Evolutionary conservation across 768 basidiomycete genomes (phyloP).

Genomic region (Mycena kentingensis): DNA sequence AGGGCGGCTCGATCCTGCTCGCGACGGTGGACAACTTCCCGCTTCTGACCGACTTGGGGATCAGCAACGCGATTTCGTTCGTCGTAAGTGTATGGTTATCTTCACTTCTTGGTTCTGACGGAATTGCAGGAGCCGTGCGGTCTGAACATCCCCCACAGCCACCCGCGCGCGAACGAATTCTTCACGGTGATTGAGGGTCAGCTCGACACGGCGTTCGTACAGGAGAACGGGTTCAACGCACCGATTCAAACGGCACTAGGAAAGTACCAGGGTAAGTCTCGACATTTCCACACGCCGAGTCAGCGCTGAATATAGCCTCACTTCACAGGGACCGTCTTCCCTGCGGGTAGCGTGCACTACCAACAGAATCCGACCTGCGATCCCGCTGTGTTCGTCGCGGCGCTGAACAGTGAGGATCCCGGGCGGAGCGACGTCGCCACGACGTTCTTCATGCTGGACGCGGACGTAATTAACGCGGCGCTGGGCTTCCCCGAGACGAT

Average conservation of each 20-base stretch:
- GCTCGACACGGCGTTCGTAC: constrained; percentile 1
- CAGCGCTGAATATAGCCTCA: too few species aligned
- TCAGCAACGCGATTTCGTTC: too few species aligned
- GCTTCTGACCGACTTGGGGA: background rate
- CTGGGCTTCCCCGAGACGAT: constrained; percentile 17
- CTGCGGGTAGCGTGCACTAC: constrained; percentile 11
- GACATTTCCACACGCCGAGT: too few species aligned
- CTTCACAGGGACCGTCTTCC: constrained; percentile 1
- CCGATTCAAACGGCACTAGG: constrained; percentile 16
- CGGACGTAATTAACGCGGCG: constrained; percentile 13
- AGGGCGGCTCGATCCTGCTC: constrained; percentile 15
- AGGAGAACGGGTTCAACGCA: constrained; percentile 8
- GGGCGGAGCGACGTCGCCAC: constrained; percentile 13
- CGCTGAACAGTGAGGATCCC: constrained; percentile 13
- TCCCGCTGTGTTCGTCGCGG: constrained; percentile 6
- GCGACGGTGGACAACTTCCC: constrained; percentile 12
- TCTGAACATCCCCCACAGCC: constrained; percentile 36
- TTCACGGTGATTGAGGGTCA: constrained; percentile 33
- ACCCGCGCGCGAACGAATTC: constrained; percentile 38
- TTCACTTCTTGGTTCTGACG: too few species aligned
- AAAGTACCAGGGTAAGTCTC: background rate
- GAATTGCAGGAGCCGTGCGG: constrained; percentile 6
- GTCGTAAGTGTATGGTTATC: too few species aligned
- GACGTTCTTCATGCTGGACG: background rate
- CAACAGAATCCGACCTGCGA: constrained; percentile 20